Evolutionary conservation across 2,329 filamentous ascomycete species (phyloP).

Genomic region (Penicillium sp.): DNA sequence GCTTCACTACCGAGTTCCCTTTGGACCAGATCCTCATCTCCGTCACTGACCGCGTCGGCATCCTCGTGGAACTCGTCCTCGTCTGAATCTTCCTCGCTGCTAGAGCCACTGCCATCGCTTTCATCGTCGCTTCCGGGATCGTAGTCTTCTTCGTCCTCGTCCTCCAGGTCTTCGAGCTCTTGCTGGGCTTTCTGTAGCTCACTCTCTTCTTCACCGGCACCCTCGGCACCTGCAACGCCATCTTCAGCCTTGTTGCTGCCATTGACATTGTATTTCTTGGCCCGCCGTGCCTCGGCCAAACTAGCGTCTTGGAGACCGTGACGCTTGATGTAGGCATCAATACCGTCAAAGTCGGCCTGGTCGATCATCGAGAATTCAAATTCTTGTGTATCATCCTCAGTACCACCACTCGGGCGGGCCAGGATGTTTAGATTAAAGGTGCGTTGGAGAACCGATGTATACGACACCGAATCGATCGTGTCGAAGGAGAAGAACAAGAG

Average conservation of each 20-base stretch:
- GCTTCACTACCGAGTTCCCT: slow-evolving; percentile 50
- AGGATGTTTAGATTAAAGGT: slow-evolving; percentile 67
- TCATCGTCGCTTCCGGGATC: slow-evolving; percentile 53
- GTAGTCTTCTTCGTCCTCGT: slow-evolving; percentile 54
- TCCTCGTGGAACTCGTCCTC: slow-evolving; percentile 30
- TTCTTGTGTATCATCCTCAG: slow-evolving; percentile 53
- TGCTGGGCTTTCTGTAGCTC: slow-evolving; percentile 61
- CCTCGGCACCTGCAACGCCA: slow-evolving; percentile 30
- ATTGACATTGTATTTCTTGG: slow-evolving; percentile 61
- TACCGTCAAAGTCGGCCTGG: slow-evolving; percentile 63
- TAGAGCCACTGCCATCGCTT: slow-evolving; percentile 50
- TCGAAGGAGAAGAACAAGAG: slow-evolving; percentile 64
- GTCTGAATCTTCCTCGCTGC: slow-evolving; percentile 46
- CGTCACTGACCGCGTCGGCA: slow-evolving; percentile 32
- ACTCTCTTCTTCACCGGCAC: slow-evolving; percentile 58
- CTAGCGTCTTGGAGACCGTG: slow-evolving; percentile 65
- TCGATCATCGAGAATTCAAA: slow-evolving; percentile 68
- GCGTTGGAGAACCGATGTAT: slow-evolving; percentile 65
- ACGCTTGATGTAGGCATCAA: slow-evolving; percentile 63
- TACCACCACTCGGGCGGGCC: slow-evolving; percentile 38
- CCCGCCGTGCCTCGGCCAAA: slow-evolving; percentile 61
- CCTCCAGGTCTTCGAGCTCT: slow-evolving; percentile 52
- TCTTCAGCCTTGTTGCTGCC: slow-evolving; percentile 35
- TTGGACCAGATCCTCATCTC: slow-evolving; percentile 40
- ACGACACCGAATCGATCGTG: slow-evolving; percentile 61